A percentile compares a stretch with the other conserved stretches of the same genome.
Evolutionary conservation across 192 early-diverging fungal genomes (phyloP).

Genomic region (Gaertneriomyces semiglobifer): DNA sequence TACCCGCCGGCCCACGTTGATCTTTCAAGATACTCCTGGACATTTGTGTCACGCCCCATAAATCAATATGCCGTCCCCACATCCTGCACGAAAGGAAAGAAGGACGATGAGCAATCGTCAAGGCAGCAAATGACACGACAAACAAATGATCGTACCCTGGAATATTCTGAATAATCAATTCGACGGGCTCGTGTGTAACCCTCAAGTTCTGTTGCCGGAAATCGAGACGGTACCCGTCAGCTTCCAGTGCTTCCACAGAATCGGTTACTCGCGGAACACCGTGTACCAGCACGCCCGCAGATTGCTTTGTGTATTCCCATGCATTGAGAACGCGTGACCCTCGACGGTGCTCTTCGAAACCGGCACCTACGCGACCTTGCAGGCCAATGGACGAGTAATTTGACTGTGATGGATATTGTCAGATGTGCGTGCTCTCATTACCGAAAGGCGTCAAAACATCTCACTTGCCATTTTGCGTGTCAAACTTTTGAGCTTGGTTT

Average conservation of each 20-base stretch:
- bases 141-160: conserved; percentile 28
- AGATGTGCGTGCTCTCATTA: neutral
- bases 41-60: conserved; percentile 59
- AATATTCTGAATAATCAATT: conserved; percentile 70
- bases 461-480: conserved; percentile 50
- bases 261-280: conserved; percentile 62
- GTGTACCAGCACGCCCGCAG: conserved; percentile 58
- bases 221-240: conserved; percentile 47
- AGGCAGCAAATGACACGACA: neutral
- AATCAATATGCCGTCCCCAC: conserved; percentile 63
- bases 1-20: conserved; percentile 42
- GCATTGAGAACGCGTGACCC: conserved; percentile 64
- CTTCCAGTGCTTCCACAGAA: conserved; percentile 55
- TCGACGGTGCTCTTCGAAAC: conserved; percentile 66
- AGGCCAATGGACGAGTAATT: conserved; percentile 73
- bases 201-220: conserved; percentile 37
- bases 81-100: neutral
- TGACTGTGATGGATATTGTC: conserved; percentile 17
- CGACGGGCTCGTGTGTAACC: conserved; percentile 59
- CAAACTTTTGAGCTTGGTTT: conserved; percentile 44
- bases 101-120: neutral
- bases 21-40: conserved; percentile 41
- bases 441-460: neutral
- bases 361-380: conserved; percentile 67
- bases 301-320: conserved; percentile 59